Conservation (phyloP, 2,329 filamentous ascomycete genomes). For the Colletotrichum phormii region DNA sequence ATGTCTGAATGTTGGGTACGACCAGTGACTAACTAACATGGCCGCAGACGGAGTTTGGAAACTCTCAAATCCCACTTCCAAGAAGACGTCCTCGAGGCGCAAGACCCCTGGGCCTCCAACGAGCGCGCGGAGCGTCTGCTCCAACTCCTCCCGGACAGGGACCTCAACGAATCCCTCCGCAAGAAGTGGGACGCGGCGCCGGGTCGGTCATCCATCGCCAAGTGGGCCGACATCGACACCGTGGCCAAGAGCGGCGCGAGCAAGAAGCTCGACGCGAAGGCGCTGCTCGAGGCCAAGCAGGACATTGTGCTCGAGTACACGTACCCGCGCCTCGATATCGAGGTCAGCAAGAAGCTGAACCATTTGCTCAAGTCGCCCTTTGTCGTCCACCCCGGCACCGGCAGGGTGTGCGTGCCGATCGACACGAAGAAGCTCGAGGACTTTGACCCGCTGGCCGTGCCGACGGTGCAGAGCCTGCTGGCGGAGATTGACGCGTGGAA, state of each 20-base stretch:
- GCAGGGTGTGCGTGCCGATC: slow-evolving; percentile 95
- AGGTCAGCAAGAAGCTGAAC: slow-evolving; percentile 97
- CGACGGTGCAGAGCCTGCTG: slow-evolving; percentile 85
- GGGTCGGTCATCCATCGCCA: slow-evolving; percentile 78
- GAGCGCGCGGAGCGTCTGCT: slow-evolving; percentile 83
- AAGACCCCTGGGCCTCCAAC: slow-evolving; percentile 84
- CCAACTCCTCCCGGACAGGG: slow-evolving; percentile 83
- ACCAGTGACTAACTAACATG: slow-evolving; percentile 32
- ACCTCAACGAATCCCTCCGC: slow-evolving; percentile 80
- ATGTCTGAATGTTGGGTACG: not conserved
- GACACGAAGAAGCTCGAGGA: slow-evolving; percentile 78
- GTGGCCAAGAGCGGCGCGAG: slow-evolving; percentile 82
- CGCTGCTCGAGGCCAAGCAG: slow-evolving; percentile 89
- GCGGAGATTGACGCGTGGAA: slow-evolving; percentile 89
- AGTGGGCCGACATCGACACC: slow-evolving; percentile 95
- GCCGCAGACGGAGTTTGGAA: slow-evolving; percentile 79
- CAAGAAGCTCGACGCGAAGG: slow-evolving; percentile 77
- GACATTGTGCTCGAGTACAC: slow-evolving; percentile 98
- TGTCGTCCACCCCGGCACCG: slow-evolving; percentile 94
- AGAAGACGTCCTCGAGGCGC: slow-evolving; percentile 81
- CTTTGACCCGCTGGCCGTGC: slow-evolving; percentile 90
- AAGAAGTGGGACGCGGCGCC: slow-evolving; percentile 93
- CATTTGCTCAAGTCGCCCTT: slow-evolving; percentile 98
- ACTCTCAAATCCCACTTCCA: slow-evolving; percentile 88
- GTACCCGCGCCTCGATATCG: slow-evolving; percentile 95